Base-by-base conservation (phyloP, 352 stramenopile species). In the Phytophthora ramorum region DNA sequence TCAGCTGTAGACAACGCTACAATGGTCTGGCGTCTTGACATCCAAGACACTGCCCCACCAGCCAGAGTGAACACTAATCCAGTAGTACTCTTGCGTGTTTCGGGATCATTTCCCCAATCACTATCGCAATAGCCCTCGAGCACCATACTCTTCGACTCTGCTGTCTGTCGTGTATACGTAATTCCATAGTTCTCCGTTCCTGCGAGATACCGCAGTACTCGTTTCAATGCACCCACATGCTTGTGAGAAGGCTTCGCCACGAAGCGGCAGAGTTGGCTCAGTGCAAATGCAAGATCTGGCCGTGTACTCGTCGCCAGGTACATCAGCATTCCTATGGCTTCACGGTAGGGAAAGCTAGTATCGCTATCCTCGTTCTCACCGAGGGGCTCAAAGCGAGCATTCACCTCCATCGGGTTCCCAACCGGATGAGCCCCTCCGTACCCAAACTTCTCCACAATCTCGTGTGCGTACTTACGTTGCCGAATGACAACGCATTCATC, bases 381-480 rank as follows among this genome's bases (percentile, higher is more conserved):
- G 6, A 55, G 32, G 4, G 56, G 56, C 13, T 14, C 14, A 4
- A 63, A 14, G 19, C 46, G 19, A 17, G 14, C 24, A 14, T 56
- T 56, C 12, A 49, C 24, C 13, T 63, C 45, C 34, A 63, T 63
- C 5, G n/a, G 56, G 35, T 50, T 63, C 3, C 13, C 32, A 8
- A 63, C 55, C 4, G 55, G 17, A 30, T 63, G 55, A 0, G 59
- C 58, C 1, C 51, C 51, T 16, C 57, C 17, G 41, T 73, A 75
- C n/a, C n/a, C n/a, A n/a, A n/a, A n/a, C n/a, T n/a, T n/a, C n/a
- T 17, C 13, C 37, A 64, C 16, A 14, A 57, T 50, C 10, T 65
- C 37, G 3, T 26, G 12, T 8, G 58, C 47, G 22, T 65, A 65
- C 10, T 65, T 44, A 2, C 47, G n/a, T 22, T 58, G 58, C 2